Evolutionary conservation across 1,284 basidiomycete species (phyloP).

Genomic region (Moniliophthora roreri): DNA sequence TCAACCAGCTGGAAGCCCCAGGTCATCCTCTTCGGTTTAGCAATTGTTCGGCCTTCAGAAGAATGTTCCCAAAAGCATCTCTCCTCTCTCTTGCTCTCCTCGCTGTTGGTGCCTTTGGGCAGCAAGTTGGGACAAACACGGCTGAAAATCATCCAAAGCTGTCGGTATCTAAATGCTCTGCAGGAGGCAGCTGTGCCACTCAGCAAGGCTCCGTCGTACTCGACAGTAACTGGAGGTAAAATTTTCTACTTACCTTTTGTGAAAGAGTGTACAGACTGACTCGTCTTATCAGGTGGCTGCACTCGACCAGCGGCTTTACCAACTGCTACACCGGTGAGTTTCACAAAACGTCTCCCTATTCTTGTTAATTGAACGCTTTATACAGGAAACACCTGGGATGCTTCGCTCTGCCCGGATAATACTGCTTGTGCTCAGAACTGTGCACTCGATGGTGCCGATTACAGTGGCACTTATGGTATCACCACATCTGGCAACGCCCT

Average conservation of each 20-base stretch:
- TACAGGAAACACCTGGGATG: conserved; percentile 44
- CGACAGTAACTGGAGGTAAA: conserved; percentile 47
- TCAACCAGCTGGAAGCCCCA: background rate
- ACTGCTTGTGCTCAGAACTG: conserved; percentile 50
- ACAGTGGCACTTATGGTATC: conserved; percentile 43
- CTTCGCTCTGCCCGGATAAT: conserved; percentile 45
- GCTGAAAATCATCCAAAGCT: conserved; percentile 35
- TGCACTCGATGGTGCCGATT: conserved; percentile 62
- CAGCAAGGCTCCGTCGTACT: conserved; percentile 37
- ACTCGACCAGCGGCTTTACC: conserved; percentile 39
- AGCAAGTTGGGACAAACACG: conserved; percentile 13
- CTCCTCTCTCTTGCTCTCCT: conserved; percentile 14
- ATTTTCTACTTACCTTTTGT: background rate
- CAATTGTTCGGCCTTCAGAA: background rate
- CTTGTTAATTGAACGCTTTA: too few relatives aligned
- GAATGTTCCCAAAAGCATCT: conserved; percentile 13
- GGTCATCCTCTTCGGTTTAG: background rate
- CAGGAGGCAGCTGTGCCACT: conserved; percentile 38
- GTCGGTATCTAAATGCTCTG: conserved; percentile 38
- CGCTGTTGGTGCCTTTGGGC: conserved; percentile 11
- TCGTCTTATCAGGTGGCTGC: conserved; percentile 42
- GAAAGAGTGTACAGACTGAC: too few relatives aligned
- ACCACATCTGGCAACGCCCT: conserved; percentile 45
- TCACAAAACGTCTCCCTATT: too few relatives aligned
- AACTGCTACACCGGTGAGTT: conserved; percentile 53